phyloP scores from a whole-genome alignment of 371 early-diverging fungal genomes.

The Blakeslea trispora region DNA sequence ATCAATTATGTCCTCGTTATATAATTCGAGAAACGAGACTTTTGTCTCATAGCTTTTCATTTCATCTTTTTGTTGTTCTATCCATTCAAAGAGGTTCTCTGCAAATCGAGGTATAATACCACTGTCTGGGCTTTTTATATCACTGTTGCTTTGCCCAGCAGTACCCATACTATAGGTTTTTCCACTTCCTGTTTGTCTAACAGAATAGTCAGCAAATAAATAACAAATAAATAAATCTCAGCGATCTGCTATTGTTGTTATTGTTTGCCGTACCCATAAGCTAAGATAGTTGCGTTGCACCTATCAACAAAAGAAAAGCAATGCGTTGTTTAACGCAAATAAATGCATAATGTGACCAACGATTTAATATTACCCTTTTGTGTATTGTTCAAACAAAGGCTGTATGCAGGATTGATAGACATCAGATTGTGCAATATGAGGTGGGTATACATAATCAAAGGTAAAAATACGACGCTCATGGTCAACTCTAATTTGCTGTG shows the following conservation, averaged over 20 bases:
- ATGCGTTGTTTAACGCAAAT: conserved; percentile 1
- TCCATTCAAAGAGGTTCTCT: conserved; percentile 55
- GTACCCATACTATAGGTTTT: conserved; percentile 59
- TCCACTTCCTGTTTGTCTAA: conserved; percentile 58
- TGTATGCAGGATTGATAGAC: conserved; percentile 74
- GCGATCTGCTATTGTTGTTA: not conserved
- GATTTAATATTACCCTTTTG: conserved; percentile 73
- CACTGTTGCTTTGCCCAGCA: conserved; percentile 27
- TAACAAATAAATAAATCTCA: too few species aligned
- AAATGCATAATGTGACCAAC: not conserved
- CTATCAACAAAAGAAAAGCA: conserved; percentile 13
- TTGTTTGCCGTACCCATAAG: conserved; percentile 23
- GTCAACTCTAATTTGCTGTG: conserved; percentile 50
- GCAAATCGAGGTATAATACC: conserved; percentile 92
- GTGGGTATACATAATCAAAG: conserved; percentile 86
- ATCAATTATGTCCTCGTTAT: conserved; percentile 93
- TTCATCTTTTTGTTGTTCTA: conserved; percentile 24
- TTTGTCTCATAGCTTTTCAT: conserved; percentile 48
- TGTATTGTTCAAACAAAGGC: conserved; percentile 77
- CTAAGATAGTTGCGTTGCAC: conserved; percentile 29
- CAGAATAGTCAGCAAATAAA: too few species aligned
- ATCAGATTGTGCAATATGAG: conserved; percentile 65
- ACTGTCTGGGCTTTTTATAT: conserved; percentile 7
- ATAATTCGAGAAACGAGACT: conserved; percentile 87
- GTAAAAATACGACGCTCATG: conserved; percentile 69